Evolutionary conservation across 1,284 basidiomycete genomes (phyloP), one percentile per base, ranked within the genome.

Genomic region (Neolentinus lepideus): DNA sequence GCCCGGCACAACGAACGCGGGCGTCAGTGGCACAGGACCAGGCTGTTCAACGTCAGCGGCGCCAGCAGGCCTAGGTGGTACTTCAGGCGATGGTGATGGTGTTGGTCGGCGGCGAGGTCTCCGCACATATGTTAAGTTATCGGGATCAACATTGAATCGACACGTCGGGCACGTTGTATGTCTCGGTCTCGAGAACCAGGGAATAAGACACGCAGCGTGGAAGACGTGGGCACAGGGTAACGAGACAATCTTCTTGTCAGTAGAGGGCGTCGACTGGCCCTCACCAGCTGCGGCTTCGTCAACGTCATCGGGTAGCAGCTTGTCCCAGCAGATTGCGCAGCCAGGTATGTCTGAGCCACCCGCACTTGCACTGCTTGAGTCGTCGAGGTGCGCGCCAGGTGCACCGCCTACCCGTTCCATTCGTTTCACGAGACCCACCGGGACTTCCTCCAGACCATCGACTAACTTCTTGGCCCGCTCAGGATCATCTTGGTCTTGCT

Each of bases 101-200:
- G 16, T 43, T 58, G 21, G 56, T 52, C n/a, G 54, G 53, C n/a
- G 54, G 58, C 47, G 47, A 50, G 24, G 47, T 25, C 47, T 50
- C 3, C 67, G 68, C 16, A 68, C 70, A 62, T 79, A 83, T 0
- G 85, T 88, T 51, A 89, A 65, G 53, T 83, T 83, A 54, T 88
- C 83, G 0, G 88, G 88, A 63, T 91, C 88, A 54, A 91, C 78
- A 60, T 91, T 84, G 62, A 90, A 90, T 58, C 88, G 73, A 68
- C 88, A 91, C 0, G 85, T 85, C 0, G 88, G 88, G 62, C 88
- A 91, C 1, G 88, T 90, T 26, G 88, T 90, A 60, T 87, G 85
- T 48, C 75, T 76, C 11, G 85, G 85, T 56, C 84, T 75, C 6
- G 86, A 81, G 67, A 90, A 90, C 88, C 88, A 91, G 0, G 88